Evolutionary conservation across 768 basidiomycete genomes (phyloP), one percentile per base, ranked within the genome.

Genomic region (Amanita molliuscula): DNA sequence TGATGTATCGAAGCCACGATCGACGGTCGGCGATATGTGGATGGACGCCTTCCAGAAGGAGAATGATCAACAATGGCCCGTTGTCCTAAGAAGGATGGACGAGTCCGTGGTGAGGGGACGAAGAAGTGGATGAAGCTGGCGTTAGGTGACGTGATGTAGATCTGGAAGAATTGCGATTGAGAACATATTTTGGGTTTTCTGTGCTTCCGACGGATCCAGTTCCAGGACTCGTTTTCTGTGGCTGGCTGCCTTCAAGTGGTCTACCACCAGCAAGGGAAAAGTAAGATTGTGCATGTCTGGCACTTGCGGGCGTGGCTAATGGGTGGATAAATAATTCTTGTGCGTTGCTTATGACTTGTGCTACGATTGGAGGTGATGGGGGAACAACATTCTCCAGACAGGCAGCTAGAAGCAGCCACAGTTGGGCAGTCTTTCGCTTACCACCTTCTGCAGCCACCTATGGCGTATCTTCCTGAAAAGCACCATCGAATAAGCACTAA

Each of bases 371-470:
- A n/a, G 53, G 59, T n/a, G 46, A 21, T 38, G 64, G 61, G 6
- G 76, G 78, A 15, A 74, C 54, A 42, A 78, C 61, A 46, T 81
- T 72, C 0, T 67, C 66, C 16, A 88, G 63, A 3, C 81, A 70
- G 13, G 79, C 77, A 10, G 69, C 73, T 16, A 91, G 62, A 1
- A 90, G 63, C 7, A 78, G 55, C 88, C 88, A 91, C 2, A 71
- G 70, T 56, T 87, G 82, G 1, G 79, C 81, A 3, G 76, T 75
- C 3, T 74, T 67, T 23, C 69, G 58, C 51, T 78, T 74, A 18
- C 79, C 79, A 7, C 70, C 80, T 48, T 76, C 65, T n/a, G 77
- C 61, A 6, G 88, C 87, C 38, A 72, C 64, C 81, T 85, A 36
- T 33, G 20, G 45, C 13, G 20, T 38, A 45, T 26, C 31, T 45